Conservation (phyloP, 2,329 filamentous ascomycete genomes). For the Trichoderma sp. region DNA sequence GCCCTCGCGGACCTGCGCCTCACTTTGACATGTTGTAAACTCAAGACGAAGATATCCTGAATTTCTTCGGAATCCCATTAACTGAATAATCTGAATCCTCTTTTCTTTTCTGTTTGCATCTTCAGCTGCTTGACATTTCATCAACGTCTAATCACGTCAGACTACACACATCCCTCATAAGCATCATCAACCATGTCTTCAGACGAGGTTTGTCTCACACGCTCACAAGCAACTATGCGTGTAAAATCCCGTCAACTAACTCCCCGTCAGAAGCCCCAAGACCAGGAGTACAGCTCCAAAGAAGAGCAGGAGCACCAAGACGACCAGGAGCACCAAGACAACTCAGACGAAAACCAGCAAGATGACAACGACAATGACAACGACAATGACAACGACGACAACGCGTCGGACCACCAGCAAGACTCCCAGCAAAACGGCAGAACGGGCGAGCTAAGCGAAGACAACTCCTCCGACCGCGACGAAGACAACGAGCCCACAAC, state of each 20-base stretch:
- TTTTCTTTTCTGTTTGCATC: neutral
- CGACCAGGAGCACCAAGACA: neutral
- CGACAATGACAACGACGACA: slow-evolving; percentile 22
- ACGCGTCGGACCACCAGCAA: slow-evolving; percentile 20
- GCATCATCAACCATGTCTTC: slow-evolving; percentile 16
- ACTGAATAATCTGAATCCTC: neutral
- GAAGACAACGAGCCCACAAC: slow-evolving; percentile 20
- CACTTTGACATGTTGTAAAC: slow-evolving; percentile 10
- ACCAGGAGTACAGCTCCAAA: neutral
- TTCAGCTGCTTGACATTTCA: neutral
- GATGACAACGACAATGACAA: slow-evolving; percentile 10
- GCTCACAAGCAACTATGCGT: neutral
- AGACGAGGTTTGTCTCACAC: slow-evolving; percentile 22
- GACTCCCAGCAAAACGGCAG: neutral
- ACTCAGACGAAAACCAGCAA: neutral
- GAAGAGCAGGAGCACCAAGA: slow-evolving; percentile 7
- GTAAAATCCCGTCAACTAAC: neutral
- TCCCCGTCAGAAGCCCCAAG: neutral
- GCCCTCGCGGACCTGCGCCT: slow-evolving; percentile 20
- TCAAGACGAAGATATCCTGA: slow-evolving; percentile 11
- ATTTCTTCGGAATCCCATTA: neutral
- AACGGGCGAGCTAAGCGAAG: slow-evolving; percentile 21
- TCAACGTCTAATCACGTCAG: too few relatives aligned
- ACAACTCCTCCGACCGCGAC: slow-evolving; percentile 14
- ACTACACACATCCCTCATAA: neutral